Percentiles rank a stretch among this genome's conserved stretches.
phyloP scores from a whole-genome alignment of 2,329 filamentous ascomycete species.

The Alternaria incomplexa region DNA sequence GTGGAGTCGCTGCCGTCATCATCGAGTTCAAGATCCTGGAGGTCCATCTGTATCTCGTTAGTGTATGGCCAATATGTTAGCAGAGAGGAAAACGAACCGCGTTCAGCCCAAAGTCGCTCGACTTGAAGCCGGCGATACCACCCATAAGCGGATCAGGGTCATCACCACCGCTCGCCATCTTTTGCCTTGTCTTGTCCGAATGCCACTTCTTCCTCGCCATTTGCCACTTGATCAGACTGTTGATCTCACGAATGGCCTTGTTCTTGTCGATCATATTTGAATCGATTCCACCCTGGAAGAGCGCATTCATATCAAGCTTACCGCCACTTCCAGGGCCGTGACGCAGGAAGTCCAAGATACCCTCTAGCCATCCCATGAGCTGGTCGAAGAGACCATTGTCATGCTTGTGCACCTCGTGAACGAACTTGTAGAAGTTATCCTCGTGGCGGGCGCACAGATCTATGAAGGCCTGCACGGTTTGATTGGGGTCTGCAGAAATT shows the following conservation, averaged over 20 bases:
- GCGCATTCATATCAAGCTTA: constrained; percentile 89
- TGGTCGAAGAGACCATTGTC: constrained; percentile 96
- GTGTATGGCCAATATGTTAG: not conserved
- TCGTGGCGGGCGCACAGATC: constrained; percentile 95
- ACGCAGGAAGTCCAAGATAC: constrained; percentile 89
- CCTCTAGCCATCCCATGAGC: constrained; percentile 96
- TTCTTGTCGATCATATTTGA: constrained; percentile 71
- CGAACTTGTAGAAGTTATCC: constrained; percentile 97
- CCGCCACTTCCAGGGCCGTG: constrained; percentile 79
- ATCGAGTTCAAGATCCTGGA: constrained; percentile 84
- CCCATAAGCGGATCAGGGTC: constrained; percentile 50
- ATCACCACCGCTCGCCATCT: constrained; percentile 85
- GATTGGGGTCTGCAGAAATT: constrained; percentile 92
- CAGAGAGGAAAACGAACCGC: constrained; percentile 58
- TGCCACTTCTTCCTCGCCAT: constrained; percentile 97
- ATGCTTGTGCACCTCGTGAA: constrained; percentile 96
- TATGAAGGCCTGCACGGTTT: constrained; percentile 97
- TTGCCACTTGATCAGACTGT: constrained; percentile 89
- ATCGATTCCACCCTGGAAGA: constrained; percentile 81
- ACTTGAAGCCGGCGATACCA: constrained; percentile 66
- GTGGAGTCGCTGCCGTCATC: constrained; percentile 65
- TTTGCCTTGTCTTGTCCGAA: constrained; percentile 94
- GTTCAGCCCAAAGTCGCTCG: constrained; percentile 88
- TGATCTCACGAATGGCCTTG: constrained; percentile 78
- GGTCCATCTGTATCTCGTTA: constrained; percentile 61